Evolutionary conservation across 257 asterid genomes (phyloP).

Genomic region (Penstemon barbatus): DNA sequence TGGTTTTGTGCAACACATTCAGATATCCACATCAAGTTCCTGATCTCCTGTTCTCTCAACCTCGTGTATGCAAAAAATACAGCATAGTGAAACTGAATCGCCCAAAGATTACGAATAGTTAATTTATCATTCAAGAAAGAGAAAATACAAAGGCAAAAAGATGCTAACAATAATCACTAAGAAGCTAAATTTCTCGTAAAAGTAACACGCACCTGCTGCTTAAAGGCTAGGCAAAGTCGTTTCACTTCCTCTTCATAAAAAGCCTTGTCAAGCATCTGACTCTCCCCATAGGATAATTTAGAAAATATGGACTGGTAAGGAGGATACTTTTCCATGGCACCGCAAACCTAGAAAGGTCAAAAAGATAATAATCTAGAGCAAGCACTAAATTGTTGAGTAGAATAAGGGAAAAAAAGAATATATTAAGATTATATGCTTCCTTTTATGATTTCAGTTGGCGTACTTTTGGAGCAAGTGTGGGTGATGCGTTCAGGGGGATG

Average conservation of each 20-base stretch:
- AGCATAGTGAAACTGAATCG: constrained; percentile 82
- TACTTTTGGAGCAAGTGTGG: background rate
- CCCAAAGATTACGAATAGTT: constrained; percentile 21
- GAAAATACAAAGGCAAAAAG: too few relatives aligned
- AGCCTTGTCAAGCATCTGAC: constrained; percentile 98
- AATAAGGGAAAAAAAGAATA: too few relatives aligned
- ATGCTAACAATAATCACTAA: background rate
- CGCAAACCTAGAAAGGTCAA: constrained; percentile 66
- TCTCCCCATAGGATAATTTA: constrained; percentile 86
- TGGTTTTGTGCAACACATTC: constrained; percentile 98
- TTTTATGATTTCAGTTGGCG: constrained; percentile 2
- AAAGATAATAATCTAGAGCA: background rate
- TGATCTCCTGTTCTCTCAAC: constrained; percentile 92
- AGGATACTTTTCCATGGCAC: constrained; percentile 85
- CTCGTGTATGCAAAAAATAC: constrained; percentile 91
- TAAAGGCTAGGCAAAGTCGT: constrained; percentile 86
- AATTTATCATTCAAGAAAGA: background rate
- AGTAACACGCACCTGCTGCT: constrained; percentile 78
- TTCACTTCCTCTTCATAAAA: constrained; percentile 95
- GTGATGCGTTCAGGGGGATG: too few relatives aligned
- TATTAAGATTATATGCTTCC: background rate
- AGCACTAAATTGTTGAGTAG: background rate
- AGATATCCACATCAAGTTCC: constrained; percentile 97
- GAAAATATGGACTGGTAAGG: constrained; percentile 82
- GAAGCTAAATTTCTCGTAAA: background rate